phyloP scores from a whole-genome alignment of 352 stramenopile species.

The Globisporangium emineosum region DNA sequence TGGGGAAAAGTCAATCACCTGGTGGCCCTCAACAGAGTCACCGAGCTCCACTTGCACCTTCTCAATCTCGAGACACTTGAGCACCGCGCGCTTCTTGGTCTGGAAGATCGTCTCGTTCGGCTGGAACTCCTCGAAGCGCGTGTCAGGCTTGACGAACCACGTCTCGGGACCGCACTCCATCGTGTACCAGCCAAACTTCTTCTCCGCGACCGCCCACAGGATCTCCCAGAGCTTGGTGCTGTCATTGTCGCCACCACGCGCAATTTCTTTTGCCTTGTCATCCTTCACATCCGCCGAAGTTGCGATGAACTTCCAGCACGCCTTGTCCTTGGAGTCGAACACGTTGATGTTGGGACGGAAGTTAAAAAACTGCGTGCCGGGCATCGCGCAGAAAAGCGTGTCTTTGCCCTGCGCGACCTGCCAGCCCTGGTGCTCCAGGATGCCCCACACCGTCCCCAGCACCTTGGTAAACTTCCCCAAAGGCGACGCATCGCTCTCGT shows the following conservation, averaged over 20 bases:
- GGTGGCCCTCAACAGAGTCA: conserved; percentile 60
- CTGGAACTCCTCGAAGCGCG: conserved; percentile 60
- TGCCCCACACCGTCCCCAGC: conserved; percentile 40
- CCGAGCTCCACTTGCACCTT: conserved; percentile 56
- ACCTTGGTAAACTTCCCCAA: conserved; percentile 41
- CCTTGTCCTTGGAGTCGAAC: conserved; percentile 75
- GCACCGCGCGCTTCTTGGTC: conserved; percentile 65
- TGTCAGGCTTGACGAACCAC: conserved; percentile 74
- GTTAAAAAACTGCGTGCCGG: conserved; percentile 75
- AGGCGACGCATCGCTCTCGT: conserved; percentile 17
- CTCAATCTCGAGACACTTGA: conserved; percentile 56
- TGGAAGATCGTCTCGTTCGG: conserved; percentile 84
- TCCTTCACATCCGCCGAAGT: conserved; percentile 24
- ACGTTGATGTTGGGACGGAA: conserved; percentile 83
- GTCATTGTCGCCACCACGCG: conserved; percentile 16
- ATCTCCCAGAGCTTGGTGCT: conserved; percentile 47
- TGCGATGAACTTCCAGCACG: conserved; percentile 77
- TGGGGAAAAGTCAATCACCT: conserved; percentile 53
- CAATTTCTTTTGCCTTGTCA: conserved; percentile 13
- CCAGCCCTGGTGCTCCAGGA: conserved; percentile 57
- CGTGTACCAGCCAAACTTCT: conserved; percentile 68
- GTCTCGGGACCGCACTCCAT: conserved; percentile 69
- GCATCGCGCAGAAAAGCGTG: conserved; percentile 74
- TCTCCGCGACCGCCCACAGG: conserved; percentile 59
- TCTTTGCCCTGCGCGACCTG: conserved; percentile 55